A percentile compares a stretch with the other conserved stretches of the same genome.
These are phyloP conservation scores for Nicotiana benthamiana DNA, from an alignment of 257 asterid genomes.

Conservation along the genomic window DNA sequence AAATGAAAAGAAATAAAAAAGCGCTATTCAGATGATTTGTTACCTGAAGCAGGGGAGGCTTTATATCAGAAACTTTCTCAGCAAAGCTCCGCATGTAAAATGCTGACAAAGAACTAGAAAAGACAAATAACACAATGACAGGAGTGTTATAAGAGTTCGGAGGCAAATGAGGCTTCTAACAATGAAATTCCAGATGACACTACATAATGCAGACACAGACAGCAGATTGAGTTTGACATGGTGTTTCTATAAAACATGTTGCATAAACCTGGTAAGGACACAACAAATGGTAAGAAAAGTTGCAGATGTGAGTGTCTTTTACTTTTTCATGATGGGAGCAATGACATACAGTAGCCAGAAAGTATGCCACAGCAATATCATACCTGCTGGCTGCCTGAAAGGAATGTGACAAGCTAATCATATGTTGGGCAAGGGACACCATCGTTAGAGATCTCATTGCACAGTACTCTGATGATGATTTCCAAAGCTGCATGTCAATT, in stretches of 20 bases:
- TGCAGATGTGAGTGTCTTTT: neutral
- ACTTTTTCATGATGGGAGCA: neutral
- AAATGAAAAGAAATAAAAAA: conserved; percentile 1
- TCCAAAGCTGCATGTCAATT: conserved; percentile 74
- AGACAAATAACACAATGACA: conserved; percentile 14
- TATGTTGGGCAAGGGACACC: conserved; percentile 95
- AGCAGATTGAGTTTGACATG: neutral
- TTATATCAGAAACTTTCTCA: conserved; percentile 58
- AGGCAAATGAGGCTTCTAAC: conserved; percentile 10
- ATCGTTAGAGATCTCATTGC: conserved; percentile 91
- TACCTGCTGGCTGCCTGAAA: conserved; percentile 84
- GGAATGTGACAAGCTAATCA: conserved; percentile 73
- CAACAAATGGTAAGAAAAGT: neutral
- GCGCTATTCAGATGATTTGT: conserved; percentile 16
- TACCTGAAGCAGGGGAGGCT: conserved; percentile 94
- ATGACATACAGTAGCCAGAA: neutral
- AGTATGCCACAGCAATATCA: conserved; percentile 8
- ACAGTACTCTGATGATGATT: conserved; percentile 80
- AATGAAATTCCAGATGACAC: conserved; percentile 2
- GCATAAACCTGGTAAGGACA: neutral
- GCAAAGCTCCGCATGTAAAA: conserved; percentile 78
- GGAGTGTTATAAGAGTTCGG: neutral
- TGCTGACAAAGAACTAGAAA: conserved; percentile 88
- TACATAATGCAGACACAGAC: neutral
- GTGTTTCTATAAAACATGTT: neutral